These are phyloP conservation scores for Globisporangium ultimum DNA, from an alignment of 352 stramenopile genomes.

Conservation along the genomic window DNA sequence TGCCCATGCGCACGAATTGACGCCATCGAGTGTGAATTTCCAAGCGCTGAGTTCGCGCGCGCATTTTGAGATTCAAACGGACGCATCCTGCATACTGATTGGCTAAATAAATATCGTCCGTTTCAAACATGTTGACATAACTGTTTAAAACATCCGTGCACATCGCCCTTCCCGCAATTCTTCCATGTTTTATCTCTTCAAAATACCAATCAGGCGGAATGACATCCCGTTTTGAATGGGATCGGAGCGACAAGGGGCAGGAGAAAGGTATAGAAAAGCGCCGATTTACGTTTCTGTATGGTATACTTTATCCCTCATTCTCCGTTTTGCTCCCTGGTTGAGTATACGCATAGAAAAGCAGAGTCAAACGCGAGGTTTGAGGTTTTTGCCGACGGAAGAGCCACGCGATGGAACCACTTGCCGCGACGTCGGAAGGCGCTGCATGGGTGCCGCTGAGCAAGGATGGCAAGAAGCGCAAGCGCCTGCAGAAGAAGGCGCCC, in stretches of 20 bases:
- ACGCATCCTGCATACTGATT: too few species aligned
- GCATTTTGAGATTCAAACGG: too few species aligned
- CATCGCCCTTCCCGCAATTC: too few species aligned
- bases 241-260: background rate
- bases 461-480: constrained; percentile 87
- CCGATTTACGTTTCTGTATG: constrained; percentile 56
- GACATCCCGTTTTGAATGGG: too few species aligned
- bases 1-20: too few species aligned
- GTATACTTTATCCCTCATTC: constrained; percentile 77
- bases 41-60: too few species aligned
- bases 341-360: constrained; percentile 85
- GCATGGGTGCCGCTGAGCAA: constrained; percentile 69
- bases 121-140: too few species aligned
- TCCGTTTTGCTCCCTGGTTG: constrained; percentile 60
- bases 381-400: background rate
- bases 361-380: constrained; percentile 41
- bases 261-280: constrained; percentile 2
- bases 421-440: constrained; percentile 44
- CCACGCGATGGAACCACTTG: constrained; percentile 65
- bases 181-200: too few species aligned
- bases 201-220: too few species aligned
- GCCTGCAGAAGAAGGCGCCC: constrained; percentile 87
- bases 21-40: too few species aligned
- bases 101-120: too few species aligned
- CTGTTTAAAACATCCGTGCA: too few species aligned